Percentiles rank a stretch among this genome's conserved stretches.
These are phyloP conservation scores for Kluyveromyces aestuarii DNA, from an alignment of 805 yeast genomes.

Conservation along the genomic window DNA sequence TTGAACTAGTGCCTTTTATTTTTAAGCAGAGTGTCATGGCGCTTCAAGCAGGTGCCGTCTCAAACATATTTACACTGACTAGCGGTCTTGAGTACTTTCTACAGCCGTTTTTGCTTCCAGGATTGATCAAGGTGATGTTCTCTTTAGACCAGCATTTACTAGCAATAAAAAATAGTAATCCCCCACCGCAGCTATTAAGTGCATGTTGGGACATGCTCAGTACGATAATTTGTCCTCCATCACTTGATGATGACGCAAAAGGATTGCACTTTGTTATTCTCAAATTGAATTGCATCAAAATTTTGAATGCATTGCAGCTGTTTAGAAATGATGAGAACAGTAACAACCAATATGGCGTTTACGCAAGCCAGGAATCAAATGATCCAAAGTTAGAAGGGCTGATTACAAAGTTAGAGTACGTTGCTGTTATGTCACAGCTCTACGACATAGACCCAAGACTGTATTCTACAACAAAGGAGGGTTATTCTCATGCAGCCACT, in stretches of 20 bases:
- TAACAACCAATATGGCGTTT: conserved; percentile 23
- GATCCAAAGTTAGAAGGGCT: conserved; percentile 19
- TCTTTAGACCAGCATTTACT: conserved; percentile 39
- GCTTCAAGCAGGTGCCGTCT: conserved; percentile 37
- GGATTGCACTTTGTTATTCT: conserved; percentile 36
- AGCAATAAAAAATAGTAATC: conserved; percentile 16
- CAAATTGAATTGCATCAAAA: conserved; percentile 19
- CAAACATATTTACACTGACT: conserved; percentile 50
- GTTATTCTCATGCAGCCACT: conserved; percentile 21
- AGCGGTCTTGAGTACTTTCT: conserved; percentile 83
- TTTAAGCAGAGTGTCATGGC: conserved; percentile 66
- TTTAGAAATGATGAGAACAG: conserved; percentile 13
- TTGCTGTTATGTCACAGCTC: conserved; percentile 16
- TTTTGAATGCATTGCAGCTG: conserved; percentile 18
- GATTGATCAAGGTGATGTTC: conserved; percentile 44
- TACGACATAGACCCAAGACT: conserved; percentile 24
- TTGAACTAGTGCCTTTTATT: conserved; percentile 61
- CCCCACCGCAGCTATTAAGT: conserved; percentile 23
- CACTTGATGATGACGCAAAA: conserved; percentile 38
- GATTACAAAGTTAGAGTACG: conserved; percentile 15
- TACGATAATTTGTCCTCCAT: conserved; percentile 34
- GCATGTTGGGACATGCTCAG: conserved; percentile 33
- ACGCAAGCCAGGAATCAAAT: conserved; percentile 24
- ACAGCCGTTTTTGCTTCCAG: conserved; percentile 63
- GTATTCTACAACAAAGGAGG: conserved; percentile 12